Percentiles rank a stretch among this genome's conserved stretches.
Evolutionary conservation across 306 rosid genomes (phyloP).

Genomic region (Casuarina cunninghamiana): DNA sequence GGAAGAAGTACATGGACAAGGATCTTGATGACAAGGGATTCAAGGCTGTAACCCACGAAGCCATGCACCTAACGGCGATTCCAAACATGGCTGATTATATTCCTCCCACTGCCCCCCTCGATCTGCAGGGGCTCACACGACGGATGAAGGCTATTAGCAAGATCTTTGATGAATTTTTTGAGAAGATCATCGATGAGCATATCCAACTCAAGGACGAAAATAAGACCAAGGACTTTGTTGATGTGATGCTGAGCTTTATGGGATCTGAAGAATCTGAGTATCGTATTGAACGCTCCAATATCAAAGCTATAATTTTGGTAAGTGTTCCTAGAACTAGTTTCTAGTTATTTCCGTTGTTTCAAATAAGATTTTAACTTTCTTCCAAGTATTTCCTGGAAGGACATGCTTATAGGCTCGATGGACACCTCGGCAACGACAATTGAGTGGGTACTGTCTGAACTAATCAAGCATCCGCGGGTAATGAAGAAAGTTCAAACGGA

Average conservation of each 20-base stretch:
- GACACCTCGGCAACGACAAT: constrained; percentile 57
- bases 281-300: constrained; percentile 43
- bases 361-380: background rate
- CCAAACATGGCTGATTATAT: constrained; percentile 55
- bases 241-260: constrained; percentile 55
- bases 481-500: constrained; percentile 61
- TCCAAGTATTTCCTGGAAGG: constrained; percentile 26
- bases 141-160: constrained; percentile 46
- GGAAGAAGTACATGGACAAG: constrained; percentile 54
- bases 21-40: constrained; percentile 57
- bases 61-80: constrained; percentile 30
- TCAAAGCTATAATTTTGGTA: constrained; percentile 70
- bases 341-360: background rate
- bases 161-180: constrained; percentile 55
- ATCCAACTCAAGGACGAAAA: constrained; percentile 28
- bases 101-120: constrained; percentile 53
- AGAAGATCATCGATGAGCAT: constrained; percentile 63
- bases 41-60: constrained; percentile 47
- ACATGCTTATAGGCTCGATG: constrained; percentile 49
- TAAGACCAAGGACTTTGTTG: constrained; percentile 58
- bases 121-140: constrained; percentile 54
- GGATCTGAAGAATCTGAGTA: constrained; percentile 52
- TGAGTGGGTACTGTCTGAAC: constrained; percentile 56
- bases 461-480: constrained; percentile 49
- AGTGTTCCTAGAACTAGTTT: background rate